phyloP scores from a whole-genome alignment of 352 stramenopile species.

The Pilasporangium apinafurcum region DNA sequence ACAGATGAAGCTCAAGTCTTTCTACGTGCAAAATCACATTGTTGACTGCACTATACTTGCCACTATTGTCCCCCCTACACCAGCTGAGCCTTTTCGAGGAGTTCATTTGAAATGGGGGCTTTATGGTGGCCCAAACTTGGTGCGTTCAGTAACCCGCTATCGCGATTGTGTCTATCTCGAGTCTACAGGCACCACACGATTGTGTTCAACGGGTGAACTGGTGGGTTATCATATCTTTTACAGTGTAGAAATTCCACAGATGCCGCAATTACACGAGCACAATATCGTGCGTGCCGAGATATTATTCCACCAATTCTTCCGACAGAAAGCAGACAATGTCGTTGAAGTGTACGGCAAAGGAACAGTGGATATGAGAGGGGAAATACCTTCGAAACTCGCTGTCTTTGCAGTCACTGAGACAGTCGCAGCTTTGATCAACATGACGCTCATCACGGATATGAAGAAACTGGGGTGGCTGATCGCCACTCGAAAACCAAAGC shows the following conservation, averaged over 20 bases:
- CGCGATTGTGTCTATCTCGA: constrained; percentile 42
- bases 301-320: constrained; percentile 29
- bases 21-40: constrained; percentile 9
- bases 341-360: constrained; percentile 32
- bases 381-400: too few relatives aligned
- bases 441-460: constrained; percentile 31
- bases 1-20: constrained; percentile 13
- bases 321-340: constrained; percentile 14
- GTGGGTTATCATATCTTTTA: constrained; percentile 33
- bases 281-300: constrained; percentile 11
- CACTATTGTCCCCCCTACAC: constrained; percentile 4
- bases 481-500: too few relatives aligned
- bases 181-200: constrained; percentile 32
- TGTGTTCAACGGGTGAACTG: constrained; percentile 19
- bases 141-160: constrained; percentile 22
- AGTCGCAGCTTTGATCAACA: too few relatives aligned
- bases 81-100: constrained; percentile 6
- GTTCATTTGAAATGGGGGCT: constrained; percentile 10
- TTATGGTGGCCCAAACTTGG: constrained; percentile 1
- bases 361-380: too few relatives aligned
- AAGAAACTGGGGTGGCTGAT: constrained; percentile 38
- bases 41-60: constrained; percentile 5
- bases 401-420: too few relatives aligned
- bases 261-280: constrained; percentile 16
- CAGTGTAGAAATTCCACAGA: constrained; percentile 22